Evolutionary conservation across 1,139 yeast species (phyloP).

Genomic region (Blastobotrys petasosporus): DNA sequence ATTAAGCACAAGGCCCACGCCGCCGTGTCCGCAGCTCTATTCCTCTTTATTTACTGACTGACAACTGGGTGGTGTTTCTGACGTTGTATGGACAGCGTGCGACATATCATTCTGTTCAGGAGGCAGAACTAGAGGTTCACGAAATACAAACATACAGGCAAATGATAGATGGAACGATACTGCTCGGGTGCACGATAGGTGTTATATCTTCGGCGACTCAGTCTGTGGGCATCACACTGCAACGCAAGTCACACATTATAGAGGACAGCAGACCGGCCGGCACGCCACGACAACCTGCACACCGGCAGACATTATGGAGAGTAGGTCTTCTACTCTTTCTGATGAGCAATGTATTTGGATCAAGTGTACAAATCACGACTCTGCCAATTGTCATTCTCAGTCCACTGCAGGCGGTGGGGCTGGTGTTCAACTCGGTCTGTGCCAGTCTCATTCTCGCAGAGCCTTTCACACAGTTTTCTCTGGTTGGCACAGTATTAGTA

Average conservation of each 20-base stretch:
- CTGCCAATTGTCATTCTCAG: constrained; percentile 73
- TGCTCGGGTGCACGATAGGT: constrained; percentile 66
- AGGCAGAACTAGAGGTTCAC: background rate
- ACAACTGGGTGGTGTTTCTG: background rate
- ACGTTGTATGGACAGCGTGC: background rate
- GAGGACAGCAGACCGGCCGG: constrained; percentile 28
- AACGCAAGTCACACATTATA: constrained; percentile 63
- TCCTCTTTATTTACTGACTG: background rate
- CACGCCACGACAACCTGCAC: constrained; percentile 36
- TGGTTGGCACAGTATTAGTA: constrained; percentile 62
- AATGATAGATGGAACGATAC: constrained; percentile 22
- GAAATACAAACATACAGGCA: background rate
- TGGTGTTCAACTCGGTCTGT: constrained; percentile 77
- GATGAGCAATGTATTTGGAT: constrained; percentile 70
- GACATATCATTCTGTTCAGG: background rate
- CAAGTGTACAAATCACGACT: constrained; percentile 77
- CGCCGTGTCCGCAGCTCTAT: background rate
- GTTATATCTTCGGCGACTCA: constrained; percentile 75
- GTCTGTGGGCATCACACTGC: constrained; percentile 76
- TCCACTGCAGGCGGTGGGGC: constrained; percentile 84
- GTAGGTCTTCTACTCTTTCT: constrained; percentile 67
- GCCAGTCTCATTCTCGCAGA: constrained; percentile 66
- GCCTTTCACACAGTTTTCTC: constrained; percentile 52
- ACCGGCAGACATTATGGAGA: constrained; percentile 66
- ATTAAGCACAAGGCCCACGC: background rate